Conservation (phyloP, 2,329 filamentous ascomycete genomes). For the Chrysosporium keratinophilum region DNA sequence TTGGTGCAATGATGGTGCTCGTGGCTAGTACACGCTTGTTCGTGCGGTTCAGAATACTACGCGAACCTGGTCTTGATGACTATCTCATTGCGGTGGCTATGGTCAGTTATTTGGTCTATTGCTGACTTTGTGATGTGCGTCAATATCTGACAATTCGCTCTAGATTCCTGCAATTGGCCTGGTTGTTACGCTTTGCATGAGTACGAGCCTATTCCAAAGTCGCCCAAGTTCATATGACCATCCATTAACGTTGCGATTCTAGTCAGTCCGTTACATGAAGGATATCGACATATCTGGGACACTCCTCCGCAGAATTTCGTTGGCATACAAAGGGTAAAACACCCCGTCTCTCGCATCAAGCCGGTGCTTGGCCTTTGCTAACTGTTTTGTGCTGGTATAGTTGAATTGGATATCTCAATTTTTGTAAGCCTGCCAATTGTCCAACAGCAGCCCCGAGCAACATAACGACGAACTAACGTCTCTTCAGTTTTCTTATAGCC, state of each 20-base stretch:
- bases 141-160: not conserved
- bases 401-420: conserved; percentile 6
- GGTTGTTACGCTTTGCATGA: not conserved
- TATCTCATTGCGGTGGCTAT: conserved; percentile 1
- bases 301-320: conserved; percentile 4
- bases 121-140: not conserved
- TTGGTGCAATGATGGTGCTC: not conserved
- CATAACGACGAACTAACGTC: not conserved
- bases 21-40: conserved; percentile 4
- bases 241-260: not conserved
- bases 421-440: not conserved
- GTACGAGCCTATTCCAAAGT: not conserved
- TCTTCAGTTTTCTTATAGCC: conserved; percentile 3
- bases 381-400: not conserved
- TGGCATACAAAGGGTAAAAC: conserved; percentile 1
- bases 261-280: conserved; percentile 3
- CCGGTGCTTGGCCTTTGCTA: not conserved
- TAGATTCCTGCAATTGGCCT: conserved; percentile 7
- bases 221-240: not conserved
- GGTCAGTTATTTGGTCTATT: not conserved
- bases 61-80: conserved; percentile 9
- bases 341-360: not conserved
- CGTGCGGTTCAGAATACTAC: conserved; percentile 3
- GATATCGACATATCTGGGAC: conserved; percentile 12
- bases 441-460: not conserved